phyloP scores from a whole-genome alignment of 768 basidiomycete genomes.

The Termitomyces sp. region DNA sequence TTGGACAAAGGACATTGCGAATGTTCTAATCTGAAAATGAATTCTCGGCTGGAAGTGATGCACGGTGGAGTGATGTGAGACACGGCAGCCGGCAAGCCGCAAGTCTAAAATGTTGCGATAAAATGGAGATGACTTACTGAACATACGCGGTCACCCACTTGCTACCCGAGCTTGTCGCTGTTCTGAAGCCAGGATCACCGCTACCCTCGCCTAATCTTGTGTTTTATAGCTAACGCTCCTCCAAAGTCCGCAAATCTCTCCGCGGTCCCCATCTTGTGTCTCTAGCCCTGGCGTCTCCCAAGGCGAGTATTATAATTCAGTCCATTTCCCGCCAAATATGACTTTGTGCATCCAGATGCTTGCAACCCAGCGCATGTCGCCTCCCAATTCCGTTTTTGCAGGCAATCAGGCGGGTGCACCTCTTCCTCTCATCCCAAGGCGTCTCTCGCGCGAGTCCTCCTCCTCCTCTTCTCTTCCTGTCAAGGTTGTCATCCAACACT shows the following conservation, averaged over 20 bases:
- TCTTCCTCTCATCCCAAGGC: slow-evolving; percentile 63
- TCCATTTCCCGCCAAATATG: background rate
- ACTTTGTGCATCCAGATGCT: slow-evolving; percentile 32
- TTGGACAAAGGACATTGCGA: background rate
- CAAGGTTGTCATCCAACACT: slow-evolving; percentile 26
- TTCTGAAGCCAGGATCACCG: slow-evolving; percentile 6
- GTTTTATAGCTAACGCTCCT: slow-evolving; percentile 6
- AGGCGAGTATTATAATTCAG: slow-evolving; percentile 6
- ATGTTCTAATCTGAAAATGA: background rate
- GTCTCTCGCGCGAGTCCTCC: slow-evolving; percentile 32
- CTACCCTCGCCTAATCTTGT: slow-evolving; percentile 4
- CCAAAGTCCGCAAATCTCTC: slow-evolving; percentile 9
- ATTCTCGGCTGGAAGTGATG: background rate
- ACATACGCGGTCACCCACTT: slow-evolving; percentile 4
- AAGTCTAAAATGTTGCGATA: slow-evolving; percentile 11
- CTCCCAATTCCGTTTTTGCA: slow-evolving; percentile 29
- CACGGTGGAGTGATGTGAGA: slow-evolving; percentile 10
- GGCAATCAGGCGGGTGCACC: slow-evolving; percentile 50
- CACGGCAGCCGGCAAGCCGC: slow-evolving; percentile 9
- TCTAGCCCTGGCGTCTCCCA: slow-evolving; percentile 2
- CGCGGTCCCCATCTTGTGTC: slow-evolving; percentile 4
- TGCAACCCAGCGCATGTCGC: slow-evolving; percentile 41
- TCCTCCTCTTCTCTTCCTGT: slow-evolving; percentile 20
- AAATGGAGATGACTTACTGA: slow-evolving; percentile 9
- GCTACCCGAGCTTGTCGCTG: background rate